Base-by-base conservation (phyloP, 2,329 filamentous ascomycete genomes). In the Calonectria leucothoes region DNA sequence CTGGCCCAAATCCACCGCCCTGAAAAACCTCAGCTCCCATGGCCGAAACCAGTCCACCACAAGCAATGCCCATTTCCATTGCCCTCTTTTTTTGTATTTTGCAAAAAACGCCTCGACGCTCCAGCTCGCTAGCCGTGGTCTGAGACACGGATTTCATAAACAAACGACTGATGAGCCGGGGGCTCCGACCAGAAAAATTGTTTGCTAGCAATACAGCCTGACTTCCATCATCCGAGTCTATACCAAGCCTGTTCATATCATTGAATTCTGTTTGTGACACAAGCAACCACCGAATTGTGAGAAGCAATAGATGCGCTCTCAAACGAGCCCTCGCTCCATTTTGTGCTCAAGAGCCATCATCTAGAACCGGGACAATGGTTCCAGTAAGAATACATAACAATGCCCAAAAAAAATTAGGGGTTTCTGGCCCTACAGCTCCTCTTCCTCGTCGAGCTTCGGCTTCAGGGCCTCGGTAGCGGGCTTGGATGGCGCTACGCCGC, bases 341-440 rank as follows among this genome's bases (percentile, higher is more conserved):
- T 45, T 35, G 15, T 51, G 51, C 39, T 29, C 31, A 57, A 57
- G 55, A 49, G 31, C 29, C 39, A 35, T 42, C 11, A 23, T 63
- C 57, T 64, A 37, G 29, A 37, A 49, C 39, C 33, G 42, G 29
- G 23, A 55, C 27, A 51, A 57, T 27, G 29, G 14, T 48, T 45
- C 63, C 29, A 66, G 42, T 17, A 66, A 51, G 23, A 33, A 55
- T 31, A 27, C 33, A 61, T 14, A 68, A 35, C 52, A 61, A 66
- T 33, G 45, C 52, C 69, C 51, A 49, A 63, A 25, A 39, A 49
- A 63, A 25, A 39, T 69, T 29, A 63, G 29, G 25, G 57, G 42
- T 20, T 20, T 23, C n/a, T 61, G 33, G 29, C 7, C 37, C 52
- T 55, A 89, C 75, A 86, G 80, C 78, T 86, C 85, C 76, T 86